Evolutionary conservation across 306 rosid genomes (phyloP), one percentile per base, ranked within the genome.

Genomic region (Hippophae rhamnoides): DNA sequence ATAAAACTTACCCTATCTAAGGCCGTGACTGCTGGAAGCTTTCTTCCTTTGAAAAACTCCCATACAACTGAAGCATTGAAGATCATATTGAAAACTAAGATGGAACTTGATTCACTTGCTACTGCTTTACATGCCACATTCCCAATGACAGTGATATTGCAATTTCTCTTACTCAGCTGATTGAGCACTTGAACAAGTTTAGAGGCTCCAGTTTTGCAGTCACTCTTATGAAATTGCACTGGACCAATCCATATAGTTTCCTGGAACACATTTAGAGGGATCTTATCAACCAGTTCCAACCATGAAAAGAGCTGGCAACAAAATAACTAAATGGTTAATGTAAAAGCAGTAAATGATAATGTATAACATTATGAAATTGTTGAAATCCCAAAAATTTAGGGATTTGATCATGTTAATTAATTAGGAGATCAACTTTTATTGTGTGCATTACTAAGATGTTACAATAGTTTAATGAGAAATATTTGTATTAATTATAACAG

Each of bases 21-120:
- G 61, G 95, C 96, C 65, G 64, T 51, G 63, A 83, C 80, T 46
- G 93, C 96, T 5, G 96, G 96, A 60, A 87, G 96, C 73, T 81
- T 86, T 75, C 90, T 81, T 74, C 92, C 87, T 76, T 88, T 85
- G 67, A 92, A 84, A 84, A 81, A 85, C 69, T 83, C 93, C 98
- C 98, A 87, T 63, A 85, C 78, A 60, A 78, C 93, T 5, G 98
- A 83, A 76, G 95, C 89, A 80, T 78, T 76, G 70, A 74, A 81
- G 61, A 92, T 26, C 75, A 67, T 74, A 66, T 64, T 74, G 69
- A 76, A 55, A 48, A 45, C 68, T 60, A 78, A 80, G 50, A 54
- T 23, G 7, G 72, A 69, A 77, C 72, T 78, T 55, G 76, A 66
- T 57, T 80, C 83, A 62, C 75, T 82, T 69, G 63, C 74, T 60